These are phyloP conservation scores for Leccinum uliginosum DNA, from an alignment of 768 basidiomycete genomes.

Conservation along the genomic window DNA sequence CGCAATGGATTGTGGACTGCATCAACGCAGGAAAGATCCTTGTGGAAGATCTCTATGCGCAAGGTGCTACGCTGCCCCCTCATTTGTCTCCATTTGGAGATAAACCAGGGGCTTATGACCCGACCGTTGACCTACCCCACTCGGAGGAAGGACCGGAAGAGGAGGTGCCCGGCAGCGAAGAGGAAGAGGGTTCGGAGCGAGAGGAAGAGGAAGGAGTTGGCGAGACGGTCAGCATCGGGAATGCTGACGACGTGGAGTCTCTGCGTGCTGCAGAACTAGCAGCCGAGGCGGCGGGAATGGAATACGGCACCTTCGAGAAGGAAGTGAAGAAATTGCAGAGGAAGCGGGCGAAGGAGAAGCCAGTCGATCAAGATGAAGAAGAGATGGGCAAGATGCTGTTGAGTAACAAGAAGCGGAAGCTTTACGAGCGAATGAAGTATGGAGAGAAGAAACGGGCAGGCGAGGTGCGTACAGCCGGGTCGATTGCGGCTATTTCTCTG, in stretches of 20 bases:
- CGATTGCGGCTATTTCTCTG: slow-evolving; percentile 3
- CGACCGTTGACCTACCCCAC: slow-evolving; percentile 35
- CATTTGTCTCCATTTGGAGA: slow-evolving; percentile 96
- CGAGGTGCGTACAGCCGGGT: slow-evolving; percentile 56
- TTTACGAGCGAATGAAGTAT: slow-evolving; percentile 92
- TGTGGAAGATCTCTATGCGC: slow-evolving; percentile 79
- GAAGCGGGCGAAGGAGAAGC: slow-evolving; percentile 32
- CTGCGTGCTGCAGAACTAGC: slow-evolving; percentile 86
- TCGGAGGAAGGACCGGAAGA: slow-evolving; percentile 25
- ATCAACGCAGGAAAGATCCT: slow-evolving; percentile 84
- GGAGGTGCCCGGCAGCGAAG: slow-evolving; percentile 28
- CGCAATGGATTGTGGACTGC: slow-evolving; percentile 97
- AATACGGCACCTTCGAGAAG: slow-evolving; percentile 75
- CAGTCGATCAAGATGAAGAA: slow-evolving; percentile 47
- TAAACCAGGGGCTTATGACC: slow-evolving; percentile 72
- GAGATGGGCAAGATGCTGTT: slow-evolving; percentile 98
- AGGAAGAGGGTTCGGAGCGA: slow-evolving; percentile 21
- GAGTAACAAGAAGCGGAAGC: slow-evolving; percentile 90
- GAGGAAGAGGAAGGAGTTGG: slow-evolving; percentile 24
- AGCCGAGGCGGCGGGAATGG: slow-evolving; percentile 84
- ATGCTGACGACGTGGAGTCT: slow-evolving; percentile 55
- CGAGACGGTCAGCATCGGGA: slow-evolving; percentile 30
- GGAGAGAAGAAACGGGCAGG: slow-evolving; percentile 69
- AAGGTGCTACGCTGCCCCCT: slow-evolving; percentile 84
- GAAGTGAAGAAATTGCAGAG: slow-evolving; percentile 60